Evolutionary conservation across 768 basidiomycete genomes (phyloP).

Genomic region (Suillus plorans): DNA sequence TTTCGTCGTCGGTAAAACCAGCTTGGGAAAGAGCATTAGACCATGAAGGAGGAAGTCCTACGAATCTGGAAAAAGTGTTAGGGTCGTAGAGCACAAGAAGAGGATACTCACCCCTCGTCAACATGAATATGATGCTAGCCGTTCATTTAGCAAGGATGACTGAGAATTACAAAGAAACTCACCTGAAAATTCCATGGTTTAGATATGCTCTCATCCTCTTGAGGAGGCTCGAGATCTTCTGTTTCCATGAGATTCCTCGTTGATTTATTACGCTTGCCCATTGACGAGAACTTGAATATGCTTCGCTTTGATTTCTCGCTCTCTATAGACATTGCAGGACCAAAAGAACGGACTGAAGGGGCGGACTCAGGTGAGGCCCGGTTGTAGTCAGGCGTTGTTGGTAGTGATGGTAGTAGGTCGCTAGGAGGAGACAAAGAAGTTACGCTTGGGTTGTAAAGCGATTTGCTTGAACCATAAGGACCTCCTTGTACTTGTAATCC

Average conservation of each 20-base stretch:
- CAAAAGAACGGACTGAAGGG: slow-evolving; percentile 8
- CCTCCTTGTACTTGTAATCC: background rate
- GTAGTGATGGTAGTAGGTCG: slow-evolving; percentile 21
- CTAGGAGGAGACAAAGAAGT: slow-evolving; percentile 41
- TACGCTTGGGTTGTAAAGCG: slow-evolving; percentile 43
- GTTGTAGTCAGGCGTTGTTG: slow-evolving; percentile 21
- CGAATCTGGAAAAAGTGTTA: slow-evolving; percentile 38
- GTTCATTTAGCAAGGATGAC: slow-evolving; percentile 4
- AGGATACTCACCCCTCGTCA: slow-evolving; percentile 59
- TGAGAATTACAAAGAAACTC: slow-evolving; percentile 19
- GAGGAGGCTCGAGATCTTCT: slow-evolving; percentile 16
- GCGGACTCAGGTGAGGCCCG: slow-evolving; percentile 16
- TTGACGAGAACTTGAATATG: slow-evolving; percentile 36
- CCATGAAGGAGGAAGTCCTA: slow-evolving; percentile 77
- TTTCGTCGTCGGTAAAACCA: slow-evolving; percentile 71
- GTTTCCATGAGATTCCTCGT: slow-evolving; percentile 24
- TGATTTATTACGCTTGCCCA: slow-evolving; percentile 34
- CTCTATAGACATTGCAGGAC: slow-evolving; percentile 19
- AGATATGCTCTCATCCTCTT: slow-evolving; percentile 60
- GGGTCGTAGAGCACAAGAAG: slow-evolving; percentile 1
- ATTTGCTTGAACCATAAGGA: slow-evolving; percentile 23
- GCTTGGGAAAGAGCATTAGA: slow-evolving; percentile 55
- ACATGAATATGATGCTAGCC: slow-evolving; percentile 75
- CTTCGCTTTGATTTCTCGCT: slow-evolving; percentile 29
- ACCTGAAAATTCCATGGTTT: slow-evolving; percentile 78